Evolutionary conservation across 768 basidiomycete genomes (phyloP).

Genomic region (Tephrocybe rancida): DNA sequence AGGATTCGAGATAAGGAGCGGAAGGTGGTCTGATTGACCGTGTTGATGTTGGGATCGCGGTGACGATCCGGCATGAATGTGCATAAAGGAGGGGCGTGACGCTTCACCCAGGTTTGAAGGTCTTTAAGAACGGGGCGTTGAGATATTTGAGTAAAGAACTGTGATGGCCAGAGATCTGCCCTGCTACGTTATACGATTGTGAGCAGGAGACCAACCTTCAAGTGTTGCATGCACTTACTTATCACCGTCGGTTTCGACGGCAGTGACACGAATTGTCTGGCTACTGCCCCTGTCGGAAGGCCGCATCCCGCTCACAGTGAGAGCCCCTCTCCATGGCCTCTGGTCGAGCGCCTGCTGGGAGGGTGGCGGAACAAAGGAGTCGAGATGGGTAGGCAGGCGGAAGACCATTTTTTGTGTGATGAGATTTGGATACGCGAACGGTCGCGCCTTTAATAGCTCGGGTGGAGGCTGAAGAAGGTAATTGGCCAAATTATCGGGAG

Average conservation of each 20-base stretch:
- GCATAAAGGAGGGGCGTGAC: conserved; percentile 50
- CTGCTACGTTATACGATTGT: conserved; percentile 38
- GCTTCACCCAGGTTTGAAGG: conserved; percentile 54
- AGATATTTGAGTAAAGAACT: conserved; percentile 44
- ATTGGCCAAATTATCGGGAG: conserved; percentile 20
- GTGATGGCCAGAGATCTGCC: conserved; percentile 58
- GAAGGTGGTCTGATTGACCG: conserved; percentile 56
- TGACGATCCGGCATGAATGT: conserved; percentile 67
- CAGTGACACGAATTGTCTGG: conserved; percentile 60
- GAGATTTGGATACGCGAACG: conserved; percentile 26
- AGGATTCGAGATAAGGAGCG: conserved; percentile 55
- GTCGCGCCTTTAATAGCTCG: conserved; percentile 43
- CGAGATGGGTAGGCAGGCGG: conserved; percentile 63
- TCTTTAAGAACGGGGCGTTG: conserved; percentile 45
- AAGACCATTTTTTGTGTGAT: conserved; percentile 50
- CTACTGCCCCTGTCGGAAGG: conserved; percentile 46
- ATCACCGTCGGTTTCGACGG: conserved; percentile 73
- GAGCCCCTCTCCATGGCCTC: conserved; percentile 59
- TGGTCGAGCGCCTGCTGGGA: conserved; percentile 43
- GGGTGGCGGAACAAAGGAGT: conserved; percentile 59
- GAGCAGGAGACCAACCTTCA: conserved; percentile 19
- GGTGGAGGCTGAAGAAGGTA: conserved; percentile 21
- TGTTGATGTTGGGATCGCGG: conserved; percentile 46
- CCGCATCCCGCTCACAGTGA: conserved; percentile 53
- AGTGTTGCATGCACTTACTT: conserved; percentile 46